Conservation (phyloP, 75 land plant genomes). For the Ceratopteris richardii region DNA sequence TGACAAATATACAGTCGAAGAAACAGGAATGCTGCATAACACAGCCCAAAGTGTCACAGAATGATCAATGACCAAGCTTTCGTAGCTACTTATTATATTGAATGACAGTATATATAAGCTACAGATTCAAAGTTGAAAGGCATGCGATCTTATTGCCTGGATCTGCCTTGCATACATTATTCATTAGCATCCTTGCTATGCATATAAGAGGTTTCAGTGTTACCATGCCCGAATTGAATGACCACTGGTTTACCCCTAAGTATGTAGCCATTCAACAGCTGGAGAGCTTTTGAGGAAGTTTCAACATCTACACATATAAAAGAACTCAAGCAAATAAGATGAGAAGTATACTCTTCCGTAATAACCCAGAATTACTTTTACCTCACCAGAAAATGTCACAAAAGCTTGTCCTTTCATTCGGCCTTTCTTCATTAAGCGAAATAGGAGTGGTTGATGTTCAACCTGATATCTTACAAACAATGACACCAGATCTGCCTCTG, state of each 20-base stretch:
- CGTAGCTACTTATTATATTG: too few relatives aligned
- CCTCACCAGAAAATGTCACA: conserved; percentile 36
- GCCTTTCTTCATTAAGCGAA: conserved; percentile 40
- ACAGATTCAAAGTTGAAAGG: too few relatives aligned
- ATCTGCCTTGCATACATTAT: too few relatives aligned
- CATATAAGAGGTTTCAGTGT: not conserved
- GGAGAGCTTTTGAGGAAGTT: conserved; percentile 26
- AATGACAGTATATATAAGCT: too few relatives aligned
- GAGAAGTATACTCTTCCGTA: too few relatives aligned
- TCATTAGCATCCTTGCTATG: too few relatives aligned
- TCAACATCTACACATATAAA: conserved; percentile 21
- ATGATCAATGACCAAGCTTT: too few relatives aligned
- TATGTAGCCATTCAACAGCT: conserved; percentile 30
- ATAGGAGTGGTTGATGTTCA: conserved; percentile 12
- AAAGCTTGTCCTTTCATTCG: conserved; percentile 53
- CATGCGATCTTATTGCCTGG: too few relatives aligned
- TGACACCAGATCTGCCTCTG: conserved; percentile 29
- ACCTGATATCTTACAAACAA: conserved; percentile 26
- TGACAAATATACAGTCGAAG: too few relatives aligned
- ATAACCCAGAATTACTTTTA: too few relatives aligned
- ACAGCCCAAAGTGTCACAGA: too few relatives aligned
- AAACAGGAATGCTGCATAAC: too few relatives aligned
- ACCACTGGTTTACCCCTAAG: conserved; percentile 36
- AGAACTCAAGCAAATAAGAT: not conserved
- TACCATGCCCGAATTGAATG: conserved; percentile 29